phyloP scores from a whole-genome alignment of 2,329 filamentous ascomycete species.

The Colletotrichum acutatum region DNA sequence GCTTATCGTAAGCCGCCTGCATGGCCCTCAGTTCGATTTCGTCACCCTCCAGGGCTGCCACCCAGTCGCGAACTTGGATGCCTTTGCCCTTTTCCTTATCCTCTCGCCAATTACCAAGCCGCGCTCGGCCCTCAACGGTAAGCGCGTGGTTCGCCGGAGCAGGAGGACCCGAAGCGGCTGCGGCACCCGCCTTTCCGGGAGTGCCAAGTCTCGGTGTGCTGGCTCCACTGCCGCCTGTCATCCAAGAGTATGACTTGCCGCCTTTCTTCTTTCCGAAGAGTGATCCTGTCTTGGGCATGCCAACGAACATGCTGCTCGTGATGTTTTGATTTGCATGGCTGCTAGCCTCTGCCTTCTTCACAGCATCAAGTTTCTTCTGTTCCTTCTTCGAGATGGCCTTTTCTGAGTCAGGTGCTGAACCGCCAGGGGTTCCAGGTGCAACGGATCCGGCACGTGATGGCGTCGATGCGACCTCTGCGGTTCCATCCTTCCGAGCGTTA shows the following conservation, averaged over 20 bases:
- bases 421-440: slow-evolving; percentile 70
- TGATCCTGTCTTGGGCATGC: slow-evolving; percentile 71
- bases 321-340: slow-evolving; percentile 85
- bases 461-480: slow-evolving; percentile 59
- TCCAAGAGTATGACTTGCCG: slow-evolving; percentile 79
- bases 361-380: slow-evolving; percentile 77
- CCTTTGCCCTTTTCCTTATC: slow-evolving; percentile 79
- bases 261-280: slow-evolving; percentile 69
- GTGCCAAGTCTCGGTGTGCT: slow-evolving; percentile 60
- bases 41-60: slow-evolving; percentile 83
- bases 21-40: slow-evolving; percentile 73
- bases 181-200: slow-evolving; percentile 46
- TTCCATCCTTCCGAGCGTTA: slow-evolving; percentile 69
- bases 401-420: slow-evolving; percentile 70
- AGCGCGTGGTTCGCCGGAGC: slow-evolving; percentile 52
- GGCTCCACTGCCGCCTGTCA: slow-evolving; percentile 69
- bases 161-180: slow-evolving; percentile 45
- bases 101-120: slow-evolving; percentile 81
- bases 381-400: slow-evolving; percentile 91
- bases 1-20: slow-evolving; percentile 65
- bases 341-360: slow-evolving; percentile 80
- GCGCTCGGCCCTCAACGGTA: slow-evolving; percentile 68
- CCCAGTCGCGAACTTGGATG: slow-evolving; percentile 87
- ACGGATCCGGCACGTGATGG: slow-evolving; percentile 65
- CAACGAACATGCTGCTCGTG: slow-evolving; percentile 79